Evolutionary conservation across 306 rosid species (phyloP).

Genomic region (Pachyrhizus erosus): DNA sequence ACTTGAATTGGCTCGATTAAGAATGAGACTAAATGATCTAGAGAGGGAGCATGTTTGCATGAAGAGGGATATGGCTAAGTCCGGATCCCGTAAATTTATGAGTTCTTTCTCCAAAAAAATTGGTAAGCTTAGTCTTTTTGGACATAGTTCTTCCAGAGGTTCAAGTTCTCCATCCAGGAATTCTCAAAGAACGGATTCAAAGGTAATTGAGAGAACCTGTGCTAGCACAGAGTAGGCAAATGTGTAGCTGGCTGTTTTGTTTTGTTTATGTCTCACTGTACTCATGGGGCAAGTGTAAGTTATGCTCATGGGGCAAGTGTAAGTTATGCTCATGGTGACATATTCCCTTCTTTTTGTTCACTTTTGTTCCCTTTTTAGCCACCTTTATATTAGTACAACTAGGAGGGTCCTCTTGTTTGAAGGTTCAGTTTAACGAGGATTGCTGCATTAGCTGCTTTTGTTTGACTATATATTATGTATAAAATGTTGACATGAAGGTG

Average conservation of each 20-base stretch:
- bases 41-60: conserved; percentile 98
- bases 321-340: conserved; percentile 47
- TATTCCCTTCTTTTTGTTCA: conserved; percentile 39
- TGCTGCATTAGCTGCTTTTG: conserved; percentile 41
- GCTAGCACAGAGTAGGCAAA: conserved; percentile 86
- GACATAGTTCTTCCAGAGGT: conserved; percentile 83
- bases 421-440: conserved; percentile 49
- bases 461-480: conserved; percentile 37
- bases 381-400: conserved; percentile 51
- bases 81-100: conserved; percentile 85
- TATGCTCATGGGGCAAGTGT: conserved; percentile 42
- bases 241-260: conserved; percentile 27
- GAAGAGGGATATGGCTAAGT: conserved; percentile 96
- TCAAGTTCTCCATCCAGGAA: conserved; percentile 91
- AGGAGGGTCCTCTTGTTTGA: conserved; percentile 53
- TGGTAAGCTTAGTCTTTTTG: conserved; percentile 76
- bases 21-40: conserved; percentile 94
- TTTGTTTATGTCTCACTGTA: conserved; percentile 26
- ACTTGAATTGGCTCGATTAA: conserved; percentile 84
- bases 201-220: conserved; percentile 95
- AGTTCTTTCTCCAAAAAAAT: conserved; percentile 88
- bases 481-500: conserved; percentile 36
- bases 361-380: conserved; percentile 34
- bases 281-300: conserved; percentile 52
- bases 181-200: conserved; percentile 90